Conservation (phyloP, 257 asterid genomes). For the Handroanthus guayacan region DNA sequence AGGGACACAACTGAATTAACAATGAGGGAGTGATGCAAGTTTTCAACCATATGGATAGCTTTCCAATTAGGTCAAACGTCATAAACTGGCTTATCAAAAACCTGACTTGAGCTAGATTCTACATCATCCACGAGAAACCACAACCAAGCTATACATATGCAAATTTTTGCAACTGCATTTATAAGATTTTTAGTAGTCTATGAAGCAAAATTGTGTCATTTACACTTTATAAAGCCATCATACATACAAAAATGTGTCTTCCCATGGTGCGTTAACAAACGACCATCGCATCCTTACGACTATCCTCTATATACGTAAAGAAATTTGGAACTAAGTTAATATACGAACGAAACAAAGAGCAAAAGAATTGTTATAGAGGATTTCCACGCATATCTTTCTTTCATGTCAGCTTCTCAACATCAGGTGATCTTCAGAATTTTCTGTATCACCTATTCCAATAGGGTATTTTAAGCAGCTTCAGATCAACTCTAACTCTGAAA, state of each 20-base stretch:
- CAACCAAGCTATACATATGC: constrained; percentile 2
- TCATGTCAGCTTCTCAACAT: constrained; percentile 44
- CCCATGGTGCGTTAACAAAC: constrained; percentile 43
- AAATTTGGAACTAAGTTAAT: constrained; percentile 44
- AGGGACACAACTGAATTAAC: too few relatives aligned
- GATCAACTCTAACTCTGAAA: constrained; percentile 37
- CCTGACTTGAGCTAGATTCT: too few relatives aligned
- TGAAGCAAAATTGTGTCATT: constrained; percentile 58
- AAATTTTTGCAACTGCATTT: constrained; percentile 21
- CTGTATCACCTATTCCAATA: constrained; percentile 39
- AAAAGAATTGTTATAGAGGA: constrained; percentile 47
- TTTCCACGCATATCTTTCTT: constrained; percentile 38
- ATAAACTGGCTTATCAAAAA: too few relatives aligned
- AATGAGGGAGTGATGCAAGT: too few relatives aligned
- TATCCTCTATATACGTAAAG: constrained; percentile 72
- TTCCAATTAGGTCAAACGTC: too few relatives aligned
- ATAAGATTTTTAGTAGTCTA: constrained; percentile 31
- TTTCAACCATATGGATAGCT: too few relatives aligned
- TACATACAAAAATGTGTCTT: constrained; percentile 64
- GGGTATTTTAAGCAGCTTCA: constrained; percentile 41
- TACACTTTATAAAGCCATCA: constrained; percentile 63
- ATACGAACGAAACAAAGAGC: constrained; percentile 36
- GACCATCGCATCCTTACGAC: constrained; percentile 55
- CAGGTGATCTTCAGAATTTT: constrained; percentile 40
- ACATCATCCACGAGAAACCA: not conserved